Evolutionary conservation across 2,329 filamentous ascomycete species (phyloP), one percentile per base, ranked within the genome.

Genomic region (Myriosclerotinia curreyana): DNA sequence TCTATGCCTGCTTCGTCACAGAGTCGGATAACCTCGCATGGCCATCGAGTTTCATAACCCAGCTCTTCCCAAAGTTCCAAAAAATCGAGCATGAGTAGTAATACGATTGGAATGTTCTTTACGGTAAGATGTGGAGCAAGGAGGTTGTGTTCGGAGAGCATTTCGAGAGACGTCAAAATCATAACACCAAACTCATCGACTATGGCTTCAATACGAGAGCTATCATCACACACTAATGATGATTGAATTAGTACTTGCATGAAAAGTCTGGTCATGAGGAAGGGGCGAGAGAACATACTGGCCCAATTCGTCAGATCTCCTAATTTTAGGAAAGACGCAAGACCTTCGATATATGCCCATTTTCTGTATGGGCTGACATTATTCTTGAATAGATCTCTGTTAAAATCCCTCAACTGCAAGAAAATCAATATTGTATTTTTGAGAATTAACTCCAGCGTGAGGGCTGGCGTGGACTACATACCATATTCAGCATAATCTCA

Each of bases 91-190:
- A 84, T 73, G 65, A 79, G 81, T 54, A 74, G 69, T 67, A 77
- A 76, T 7, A 85, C 77, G 44, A 79, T 80, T 70, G 77, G 82
- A 28, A 76, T 79, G 70, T 84, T 85, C 25, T 78, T 71, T 54
- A 74, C 78, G 50, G 77, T 74, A 4, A 77, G 76, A 1, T 81
- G 78, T 20, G 84, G 53, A 12, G 50, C 65, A 58, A 72, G 63
- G 6, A 72, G 64, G 25, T 52, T 31, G n/a, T 70, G 66, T 34
- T 71, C 74, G 7, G 80, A 77, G 22, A 84, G 72, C 11, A 83
- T 76, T 66, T 83, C 83, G 65, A 83, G 74, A 42, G 78, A 80
- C 56, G 84, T 83, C 73, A 82, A 82, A 59, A 84, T 73, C 73
- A 85, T 85, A 46, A n/a, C 5, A 9, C 20, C 42, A n/a, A 46